Evolutionary conservation across 176 grass and related monocot genomes (phyloP).

Genomic region (Typha latifolia): DNA sequence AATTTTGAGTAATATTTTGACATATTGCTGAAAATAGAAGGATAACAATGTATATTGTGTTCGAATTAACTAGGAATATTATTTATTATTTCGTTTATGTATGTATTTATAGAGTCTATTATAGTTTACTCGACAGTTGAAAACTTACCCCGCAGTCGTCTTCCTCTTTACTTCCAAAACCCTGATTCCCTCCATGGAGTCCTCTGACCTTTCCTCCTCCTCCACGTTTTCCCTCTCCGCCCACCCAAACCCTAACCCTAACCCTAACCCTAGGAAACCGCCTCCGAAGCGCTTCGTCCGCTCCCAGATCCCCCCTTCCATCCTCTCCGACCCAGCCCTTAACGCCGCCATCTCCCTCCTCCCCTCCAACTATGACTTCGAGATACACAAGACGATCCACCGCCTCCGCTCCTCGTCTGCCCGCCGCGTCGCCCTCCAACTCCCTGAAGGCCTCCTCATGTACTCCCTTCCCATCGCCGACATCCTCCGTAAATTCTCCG

Average conservation of each 20-base stretch:
- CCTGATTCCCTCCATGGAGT: constrained; percentile 37
- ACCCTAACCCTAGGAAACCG: constrained; percentile 16
- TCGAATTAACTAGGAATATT: too few relatives aligned
- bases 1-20: too few relatives aligned
- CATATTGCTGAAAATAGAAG: too few relatives aligned
- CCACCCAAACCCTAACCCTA: neutral
- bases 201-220: constrained; percentile 25
- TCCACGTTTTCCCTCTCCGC: constrained; percentile 25
- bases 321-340: constrained; percentile 67
- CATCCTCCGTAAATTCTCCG: constrained; percentile 35
- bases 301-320: constrained; percentile 60
- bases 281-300: constrained; percentile 80
- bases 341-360: constrained; percentile 58
- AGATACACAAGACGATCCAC: constrained; percentile 86
- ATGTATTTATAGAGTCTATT: too few relatives aligned
- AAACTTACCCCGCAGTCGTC: too few relatives aligned
- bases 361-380: constrained; percentile 65
- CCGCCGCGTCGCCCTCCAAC: constrained; percentile 62
- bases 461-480: constrained; percentile 77
- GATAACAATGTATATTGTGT: too few relatives aligned
- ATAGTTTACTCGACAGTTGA: too few relatives aligned
- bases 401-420: constrained; percentile 49
- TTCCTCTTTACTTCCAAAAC: neutral
- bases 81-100: too few relatives aligned
- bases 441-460: constrained; percentile 91